phyloP scores from a whole-genome alignment of 139 green algal species.

The Coelastrella sp. region DNA sequence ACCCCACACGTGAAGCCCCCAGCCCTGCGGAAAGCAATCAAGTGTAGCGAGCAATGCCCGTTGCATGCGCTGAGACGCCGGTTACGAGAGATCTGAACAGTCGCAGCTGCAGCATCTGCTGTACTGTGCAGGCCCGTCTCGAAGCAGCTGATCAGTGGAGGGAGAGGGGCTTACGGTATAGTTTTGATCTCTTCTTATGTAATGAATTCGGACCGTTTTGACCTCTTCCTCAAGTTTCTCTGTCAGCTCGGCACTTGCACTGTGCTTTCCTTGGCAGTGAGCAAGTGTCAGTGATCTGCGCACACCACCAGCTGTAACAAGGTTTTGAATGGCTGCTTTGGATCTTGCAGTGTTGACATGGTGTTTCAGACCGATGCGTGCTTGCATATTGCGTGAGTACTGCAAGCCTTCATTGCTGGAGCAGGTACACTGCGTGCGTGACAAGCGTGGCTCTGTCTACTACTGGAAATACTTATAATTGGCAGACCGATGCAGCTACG shows the following conservation, averaged over 20 bases:
- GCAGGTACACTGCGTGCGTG: neutral
- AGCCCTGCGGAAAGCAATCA: constrained; percentile 51
- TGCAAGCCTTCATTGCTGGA: neutral
- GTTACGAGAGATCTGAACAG: too few relatives aligned
- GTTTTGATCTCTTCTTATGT: constrained; percentile 50
- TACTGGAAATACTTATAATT: too few relatives aligned
- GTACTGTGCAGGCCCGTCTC: neutral
- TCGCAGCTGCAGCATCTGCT: too few relatives aligned
- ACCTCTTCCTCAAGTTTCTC: neutral
- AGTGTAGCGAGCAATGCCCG: neutral
- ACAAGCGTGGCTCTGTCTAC: neutral
- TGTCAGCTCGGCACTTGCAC: neutral
- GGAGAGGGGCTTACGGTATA: constrained; percentile 40
- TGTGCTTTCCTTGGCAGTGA: constrained; percentile 14
- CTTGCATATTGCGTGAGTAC: neutral
- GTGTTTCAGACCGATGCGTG: neutral
- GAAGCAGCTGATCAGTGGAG: neutral
- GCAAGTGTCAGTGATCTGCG: neutral
- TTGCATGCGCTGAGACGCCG: too few relatives aligned
- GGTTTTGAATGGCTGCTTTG: neutral
- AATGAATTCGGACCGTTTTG: neutral
- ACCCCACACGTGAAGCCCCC: constrained; percentile 69
- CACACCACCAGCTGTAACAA: neutral
- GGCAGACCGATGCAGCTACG: neutral
- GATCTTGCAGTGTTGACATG: neutral